Evolutionary conservation across 805 yeast genomes (phyloP).

Genomic region (Yarrowia alimentaria): DNA sequence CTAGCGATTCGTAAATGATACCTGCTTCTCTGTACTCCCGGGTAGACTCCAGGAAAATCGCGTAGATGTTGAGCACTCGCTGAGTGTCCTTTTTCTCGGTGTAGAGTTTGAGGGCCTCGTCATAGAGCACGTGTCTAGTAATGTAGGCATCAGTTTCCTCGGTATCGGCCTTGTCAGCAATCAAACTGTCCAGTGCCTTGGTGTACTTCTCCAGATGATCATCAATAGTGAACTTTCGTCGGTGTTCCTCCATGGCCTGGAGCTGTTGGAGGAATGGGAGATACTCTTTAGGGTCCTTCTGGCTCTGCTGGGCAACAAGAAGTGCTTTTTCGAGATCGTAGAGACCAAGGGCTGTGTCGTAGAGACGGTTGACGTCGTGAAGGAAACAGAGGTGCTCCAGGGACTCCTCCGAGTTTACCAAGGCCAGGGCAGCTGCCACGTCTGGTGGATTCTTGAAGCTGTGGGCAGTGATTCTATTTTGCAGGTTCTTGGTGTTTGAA

Average conservation of each 20-base stretch:
- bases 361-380: conserved; percentile 81
- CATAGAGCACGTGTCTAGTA: conserved; percentile 65
- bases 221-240: conserved; percentile 76
- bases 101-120: conserved; percentile 62
- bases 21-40: conserved; percentile 75
- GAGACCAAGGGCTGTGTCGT: conserved; percentile 73
- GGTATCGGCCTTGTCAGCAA: conserved; percentile 37
- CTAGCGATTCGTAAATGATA: conserved; percentile 67
- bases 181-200: conserved; percentile 73
- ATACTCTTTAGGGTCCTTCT: conserved; percentile 96
- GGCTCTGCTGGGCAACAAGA: conserved; percentile 90
- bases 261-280: conserved; percentile 84
- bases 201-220: conserved; percentile 64
- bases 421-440: conserved; percentile 64
- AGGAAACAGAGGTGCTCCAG: conserved; percentile 85
- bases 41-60: conserved; percentile 54
- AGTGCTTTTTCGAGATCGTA: conserved; percentile 81
- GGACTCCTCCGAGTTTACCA: conserved; percentile 62
- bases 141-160: conserved; percentile 67
- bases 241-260: conserved; percentile 61
- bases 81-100: conserved; percentile 49
- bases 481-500: conserved; percentile 51
- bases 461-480: conserved; percentile 85
- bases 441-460: conserved; percentile 91
- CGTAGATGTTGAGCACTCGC: conserved; percentile 58